These are phyloP conservation scores for Moelleriella libera DNA, from an alignment of 2,329 filamentous ascomycete species.

Conservation along the genomic window DNA sequence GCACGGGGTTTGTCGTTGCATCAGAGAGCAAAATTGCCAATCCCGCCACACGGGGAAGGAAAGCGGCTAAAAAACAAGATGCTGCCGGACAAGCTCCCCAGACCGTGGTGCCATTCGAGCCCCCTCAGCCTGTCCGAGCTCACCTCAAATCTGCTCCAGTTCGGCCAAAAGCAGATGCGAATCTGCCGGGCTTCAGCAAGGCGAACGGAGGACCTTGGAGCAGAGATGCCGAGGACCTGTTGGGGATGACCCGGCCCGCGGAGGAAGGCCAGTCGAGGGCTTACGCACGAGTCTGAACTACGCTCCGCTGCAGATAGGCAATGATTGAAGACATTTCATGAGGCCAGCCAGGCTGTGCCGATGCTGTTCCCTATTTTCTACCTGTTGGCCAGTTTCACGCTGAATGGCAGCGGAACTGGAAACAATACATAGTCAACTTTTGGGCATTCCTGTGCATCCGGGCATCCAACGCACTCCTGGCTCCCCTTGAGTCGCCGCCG, in stretches of 20 bases:
- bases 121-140: constrained; percentile 7
- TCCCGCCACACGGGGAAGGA: constrained; percentile 37
- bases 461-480: no score
- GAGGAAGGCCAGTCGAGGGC: constrained; percentile 1
- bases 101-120: constrained; percentile 22
- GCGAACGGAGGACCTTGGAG: constrained; percentile 53
- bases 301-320: no score
- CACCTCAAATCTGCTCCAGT: not conserved
- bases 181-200: constrained; percentile 29
- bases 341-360: no score
- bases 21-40: constrained; percentile 20
- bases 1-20: not conserved
- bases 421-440: no score
- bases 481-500: no score
- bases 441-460: no score
- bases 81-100: constrained; percentile 33
- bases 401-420: no score
- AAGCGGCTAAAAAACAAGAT: constrained; percentile 36
- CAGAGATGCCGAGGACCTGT: constrained; percentile 51
- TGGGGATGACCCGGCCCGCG: constrained; percentile 44
- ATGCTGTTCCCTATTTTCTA: no score
- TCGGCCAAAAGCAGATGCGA: constrained; percentile 4
- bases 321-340: no score
- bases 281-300: not conserved
- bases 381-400: no score